phyloP scores from a whole-genome alignment of 164 flowering plant genomes.

The Warburgia ugandensis region DNA sequence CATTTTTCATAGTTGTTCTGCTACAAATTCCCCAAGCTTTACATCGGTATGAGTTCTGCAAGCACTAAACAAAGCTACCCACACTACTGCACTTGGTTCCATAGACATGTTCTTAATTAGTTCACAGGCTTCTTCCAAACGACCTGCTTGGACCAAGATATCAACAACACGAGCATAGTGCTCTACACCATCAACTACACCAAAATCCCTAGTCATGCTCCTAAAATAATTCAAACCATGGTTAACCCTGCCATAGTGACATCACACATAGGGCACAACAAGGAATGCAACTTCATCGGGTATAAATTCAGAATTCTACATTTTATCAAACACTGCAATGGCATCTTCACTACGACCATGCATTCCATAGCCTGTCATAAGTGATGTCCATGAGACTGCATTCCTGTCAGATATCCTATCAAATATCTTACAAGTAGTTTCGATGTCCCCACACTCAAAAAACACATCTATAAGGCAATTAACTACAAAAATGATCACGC shows the following conservation, averaged over 20 bases:
- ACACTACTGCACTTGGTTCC: constrained; percentile 54
- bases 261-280: constrained; percentile 74
- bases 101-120: constrained; percentile 60
- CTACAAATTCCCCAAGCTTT: constrained; percentile 64
- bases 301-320: constrained; percentile 38
- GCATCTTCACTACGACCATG: constrained; percentile 76
- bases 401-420: constrained; percentile 45
- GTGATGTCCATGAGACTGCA: constrained; percentile 72
- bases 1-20: constrained; percentile 31
- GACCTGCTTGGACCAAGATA: constrained; percentile 76
- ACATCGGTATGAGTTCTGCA: constrained; percentile 63
- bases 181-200: constrained; percentile 48
- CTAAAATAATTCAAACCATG: constrained; percentile 45
- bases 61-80: constrained; percentile 71
- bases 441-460: constrained; percentile 66
- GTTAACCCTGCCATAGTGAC: constrained; percentile 71
- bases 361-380: constrained; percentile 70
- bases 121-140: constrained; percentile 50
- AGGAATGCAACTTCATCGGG: constrained; percentile 66
- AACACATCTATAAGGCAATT: constrained; percentile 87
- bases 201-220: constrained; percentile 45
- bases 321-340: constrained; percentile 41
- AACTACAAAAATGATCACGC: constrained; percentile 40
- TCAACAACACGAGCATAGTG: constrained; percentile 82
- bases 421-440: constrained; percentile 48